Evolutionary conservation across 257 asterid genomes (phyloP), one percentile per base, ranked within the genome.

Genomic region (Ocimum tenuiflorum): DNA sequence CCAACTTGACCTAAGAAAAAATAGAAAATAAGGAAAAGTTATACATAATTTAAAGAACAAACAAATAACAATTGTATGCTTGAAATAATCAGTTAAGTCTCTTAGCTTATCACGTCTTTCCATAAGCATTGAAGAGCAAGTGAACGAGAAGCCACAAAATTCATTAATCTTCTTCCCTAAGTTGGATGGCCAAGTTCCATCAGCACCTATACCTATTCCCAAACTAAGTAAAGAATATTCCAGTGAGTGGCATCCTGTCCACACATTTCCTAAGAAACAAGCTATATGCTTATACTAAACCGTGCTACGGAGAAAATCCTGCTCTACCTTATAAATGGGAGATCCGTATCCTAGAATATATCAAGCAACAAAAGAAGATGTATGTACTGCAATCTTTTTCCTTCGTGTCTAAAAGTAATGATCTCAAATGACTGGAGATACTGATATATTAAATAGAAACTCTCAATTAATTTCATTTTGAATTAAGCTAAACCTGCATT

Each of bases 91-190:
- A 27, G 35, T 53, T 36, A 61, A 52, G 27, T 39, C 23, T 15
- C 36, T 10, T 4, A 35, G 53, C 60, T 49, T 59, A 3, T 60
- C 29, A 31, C 27, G 57, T 50, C 39, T 27, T 61, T 53, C 48
- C n/a, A 52, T 19, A 19, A 42, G 45, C 20, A 47, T n/a, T 8
- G 39, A 41, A 53, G 20, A 8, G 18, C 46, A 67, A 23, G 29
- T 42, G 7, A 29, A 53, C 54, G 20, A 12, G 57, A 46, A 29
- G 13, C 45, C 59, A 49, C 23, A 61, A 47, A 33, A 17, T 42
- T 24, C 58, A 53, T 50, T 62, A 17, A 12, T 52, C 43, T 46
- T 71, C 71, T 63, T 43, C 39, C 27, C 45, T 33, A 56, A 46
- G n/a, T n/a, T 27, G 67, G 41, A 63, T 55, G 52, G 51, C 7